Conservation (phyloP, 1,284 basidiomycete species). For the Puccinia triticina region DNA sequence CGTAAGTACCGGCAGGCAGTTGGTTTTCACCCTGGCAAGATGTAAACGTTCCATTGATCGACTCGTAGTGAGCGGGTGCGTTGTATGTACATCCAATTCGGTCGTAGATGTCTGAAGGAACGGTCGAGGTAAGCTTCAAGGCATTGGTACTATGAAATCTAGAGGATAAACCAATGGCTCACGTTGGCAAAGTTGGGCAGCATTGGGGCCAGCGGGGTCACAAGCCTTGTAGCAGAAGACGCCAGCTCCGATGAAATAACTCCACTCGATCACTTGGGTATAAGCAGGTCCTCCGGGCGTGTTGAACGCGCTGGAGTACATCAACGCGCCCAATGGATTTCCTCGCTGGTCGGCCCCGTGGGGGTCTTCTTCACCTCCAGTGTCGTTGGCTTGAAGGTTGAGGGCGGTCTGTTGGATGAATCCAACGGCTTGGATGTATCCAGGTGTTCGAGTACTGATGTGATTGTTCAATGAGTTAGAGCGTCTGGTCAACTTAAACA, state of each 20-base stretch:
- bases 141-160: neutral
- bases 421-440: constrained; percentile 70
- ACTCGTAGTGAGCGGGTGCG: constrained; percentile 54
- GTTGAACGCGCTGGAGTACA: constrained; percentile 49
- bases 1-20: constrained; percentile 53
- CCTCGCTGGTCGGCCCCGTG: constrained; percentile 49
- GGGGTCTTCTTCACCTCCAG: constrained; percentile 64
- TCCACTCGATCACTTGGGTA: constrained; percentile 68
- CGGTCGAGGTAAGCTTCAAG: neutral
- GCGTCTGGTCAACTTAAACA: neutral
- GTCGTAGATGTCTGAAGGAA: constrained; percentile 66
- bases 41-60: constrained; percentile 54
- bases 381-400: constrained; percentile 67
- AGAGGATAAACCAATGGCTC: neutral
- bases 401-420: constrained; percentile 69
- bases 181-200: constrained; percentile 63
- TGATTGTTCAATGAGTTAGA: neutral
- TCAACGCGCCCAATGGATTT: constrained; percentile 40
- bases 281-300: constrained; percentile 55
- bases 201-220: constrained; percentile 67
- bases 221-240: constrained; percentile 68
- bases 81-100: constrained; percentile 73
- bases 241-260: constrained; percentile 70
- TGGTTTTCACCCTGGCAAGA: constrained; percentile 55
- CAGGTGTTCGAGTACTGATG: constrained; percentile 65